Percentiles rank a stretch among this genome's conserved stretches.
Evolutionary conservation across 179 eudicot genomes (phyloP).

Genomic region (Silene vulgaris): DNA sequence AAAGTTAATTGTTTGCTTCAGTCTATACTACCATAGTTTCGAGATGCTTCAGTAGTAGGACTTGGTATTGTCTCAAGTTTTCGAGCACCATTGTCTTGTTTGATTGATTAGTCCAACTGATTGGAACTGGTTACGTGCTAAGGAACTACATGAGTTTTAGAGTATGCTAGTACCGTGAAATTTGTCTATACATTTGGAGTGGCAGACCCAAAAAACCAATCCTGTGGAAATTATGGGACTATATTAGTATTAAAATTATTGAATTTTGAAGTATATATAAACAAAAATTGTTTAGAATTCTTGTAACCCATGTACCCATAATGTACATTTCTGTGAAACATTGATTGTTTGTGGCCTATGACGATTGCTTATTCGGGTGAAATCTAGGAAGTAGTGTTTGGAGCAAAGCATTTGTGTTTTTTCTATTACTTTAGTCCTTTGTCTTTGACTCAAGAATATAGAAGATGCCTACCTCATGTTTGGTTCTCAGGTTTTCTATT

Average conservation of each 20-base stretch:
- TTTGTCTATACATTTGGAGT: neutral
- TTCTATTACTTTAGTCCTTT: neutral
- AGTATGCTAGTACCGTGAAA: neutral
- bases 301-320: too few species aligned
- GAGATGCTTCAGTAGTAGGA: neutral
- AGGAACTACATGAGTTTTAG: neutral
- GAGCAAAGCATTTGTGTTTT: neutral
- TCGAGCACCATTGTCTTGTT: neutral
- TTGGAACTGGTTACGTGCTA: neutral
- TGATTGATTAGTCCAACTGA: neutral
- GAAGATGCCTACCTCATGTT: constrained; percentile 30
- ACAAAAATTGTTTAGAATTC: too few species aligned
- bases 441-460: constrained; percentile 5
- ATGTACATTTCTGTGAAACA: neutral
- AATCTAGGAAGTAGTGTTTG: neutral
- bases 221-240: too few species aligned
- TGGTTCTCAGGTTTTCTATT: constrained; percentile 39
- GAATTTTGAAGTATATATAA: too few species aligned
- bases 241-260: too few species aligned
- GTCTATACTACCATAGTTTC: too few species aligned
- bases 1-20: too few species aligned
- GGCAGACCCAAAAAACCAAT: neutral
- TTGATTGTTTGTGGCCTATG: neutral
- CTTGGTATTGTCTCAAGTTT: neutral
- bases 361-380: neutral